Evolutionary conservation across 257 asterid genomes (phyloP).

Genomic region (Penstemon newberryi): DNA sequence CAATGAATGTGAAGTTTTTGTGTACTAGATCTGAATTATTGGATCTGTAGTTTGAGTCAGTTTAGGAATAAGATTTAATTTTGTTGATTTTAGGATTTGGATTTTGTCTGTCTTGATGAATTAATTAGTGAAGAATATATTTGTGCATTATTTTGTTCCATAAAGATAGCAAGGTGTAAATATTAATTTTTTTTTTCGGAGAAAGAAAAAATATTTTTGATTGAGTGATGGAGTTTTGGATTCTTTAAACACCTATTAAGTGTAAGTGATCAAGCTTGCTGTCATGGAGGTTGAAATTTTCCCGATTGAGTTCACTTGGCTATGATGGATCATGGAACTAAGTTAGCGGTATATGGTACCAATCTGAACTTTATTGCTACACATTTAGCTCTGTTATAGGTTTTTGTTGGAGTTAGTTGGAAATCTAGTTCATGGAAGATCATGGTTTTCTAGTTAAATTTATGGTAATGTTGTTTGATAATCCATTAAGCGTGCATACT

Average conservation of each 20-base stretch:
- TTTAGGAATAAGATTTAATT: slow-evolving; percentile 14
- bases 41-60: slow-evolving; percentile 17
- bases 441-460: neutral
- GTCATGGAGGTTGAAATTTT: neutral
- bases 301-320: slow-evolving; percentile 4
- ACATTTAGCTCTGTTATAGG: neutral
- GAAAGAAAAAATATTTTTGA: slow-evolving; percentile 5
- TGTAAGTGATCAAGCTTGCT: neutral
- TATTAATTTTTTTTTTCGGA: neutral
- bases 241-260: neutral
- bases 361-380: slow-evolving; percentile 5
- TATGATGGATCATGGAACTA: neutral
- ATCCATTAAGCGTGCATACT: neutral
- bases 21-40: slow-evolving; percentile 31
- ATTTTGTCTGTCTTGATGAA: slow-evolving; percentile 1
- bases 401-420: neutral
- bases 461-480: neutral
- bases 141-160: neutral
- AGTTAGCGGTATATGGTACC: neutral
- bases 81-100: neutral
- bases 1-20: slow-evolving; percentile 7
- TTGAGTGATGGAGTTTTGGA: neutral
- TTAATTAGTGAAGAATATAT: neutral
- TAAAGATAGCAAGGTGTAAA: neutral
- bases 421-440: neutral